Conservation (phyloP, 805 yeast species). For the Cyberlindnera bimundalis region DNA sequence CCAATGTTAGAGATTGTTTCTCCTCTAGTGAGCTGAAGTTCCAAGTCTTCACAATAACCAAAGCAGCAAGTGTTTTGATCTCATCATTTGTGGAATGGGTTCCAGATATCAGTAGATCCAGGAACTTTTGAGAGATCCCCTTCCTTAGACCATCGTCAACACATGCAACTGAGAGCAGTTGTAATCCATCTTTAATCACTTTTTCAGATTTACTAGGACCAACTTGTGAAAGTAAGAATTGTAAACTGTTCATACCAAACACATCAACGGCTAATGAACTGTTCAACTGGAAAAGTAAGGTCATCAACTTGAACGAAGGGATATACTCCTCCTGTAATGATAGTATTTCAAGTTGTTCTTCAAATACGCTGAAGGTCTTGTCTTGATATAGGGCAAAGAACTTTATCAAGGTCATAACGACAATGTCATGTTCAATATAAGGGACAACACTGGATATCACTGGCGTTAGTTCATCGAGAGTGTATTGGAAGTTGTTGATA, state of each 20-base stretch:
- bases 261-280: slow-evolving; percentile 12
- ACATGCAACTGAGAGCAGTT: slow-evolving; percentile 44
- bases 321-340: slow-evolving; percentile 25
- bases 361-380: slow-evolving; percentile 11
- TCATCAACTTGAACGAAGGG: slow-evolving; percentile 22
- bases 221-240: slow-evolving; percentile 22
- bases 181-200: slow-evolving; percentile 29
- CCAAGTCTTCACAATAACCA: slow-evolving; percentile 58
- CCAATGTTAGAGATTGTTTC: slow-evolving; percentile 27
- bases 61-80: slow-evolving; percentile 35
- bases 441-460: slow-evolving; percentile 14
- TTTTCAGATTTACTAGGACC: slow-evolving; percentile 3
- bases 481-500: slow-evolving; percentile 26
- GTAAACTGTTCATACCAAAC: slow-evolving; percentile 29
- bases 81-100: slow-evolving; percentile 23
- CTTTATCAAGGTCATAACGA: slow-evolving; percentile 16
- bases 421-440: slow-evolving; percentile 11
- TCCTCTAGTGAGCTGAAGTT: slow-evolving; percentile 35
- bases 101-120: slow-evolving; percentile 38
- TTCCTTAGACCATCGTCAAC: slow-evolving; percentile 47
- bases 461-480: slow-evolving; percentile 13
- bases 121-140: slow-evolving; percentile 43
- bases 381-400: slow-evolving; percentile 11
- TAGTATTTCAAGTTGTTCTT: slow-evolving; percentile 20
- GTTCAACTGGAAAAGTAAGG: slow-evolving; percentile 18